Base-by-base conservation (phyloP, 2,329 filamentous ascomycete genomes). In the Aureobasidium sp. region DNA sequence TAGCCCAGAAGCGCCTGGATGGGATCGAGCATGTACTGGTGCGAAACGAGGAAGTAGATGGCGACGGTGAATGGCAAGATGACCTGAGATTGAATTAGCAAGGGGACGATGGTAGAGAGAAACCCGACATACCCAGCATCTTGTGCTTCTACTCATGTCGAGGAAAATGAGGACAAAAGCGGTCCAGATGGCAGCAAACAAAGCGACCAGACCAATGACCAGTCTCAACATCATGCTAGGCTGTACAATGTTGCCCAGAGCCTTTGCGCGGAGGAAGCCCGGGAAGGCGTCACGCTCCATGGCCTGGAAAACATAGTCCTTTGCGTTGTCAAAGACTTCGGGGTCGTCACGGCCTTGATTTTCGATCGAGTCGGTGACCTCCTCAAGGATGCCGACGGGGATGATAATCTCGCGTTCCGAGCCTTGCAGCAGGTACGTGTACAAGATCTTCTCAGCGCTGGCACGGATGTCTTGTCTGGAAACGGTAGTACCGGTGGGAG, bases 201-300 rank as follows among this genome's bases (percentile, higher is more conserved):
- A 87, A 66, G 88, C 84, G 52, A 94, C 80, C 58, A 99, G 82
- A 39, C 93, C 94, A 67, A 96, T 74, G 49, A 96, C 91, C 57
- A 97, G 79, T 60, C 94, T 84, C 68, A 95, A 82, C 71, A 97
- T 85, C 67, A 96, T 87, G 51, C 91, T 96, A 17, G 93, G 86
- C 3, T 93, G 94, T 31, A 99, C 93, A 15, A 99, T 82, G 71
- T 99, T 99, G 64, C 95, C 95, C 27, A 99, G 81, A 2, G 94
- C 94, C 78, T 97, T 97, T 77, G 91, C 90, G 71, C 93, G 85
- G 63, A 99, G 81, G 76, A 99, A 99, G 0, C 93, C 93, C 0
- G 95, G 94, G 73, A 96, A 99, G n/a, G 95, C 94, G 77, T 99
- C 94, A 62, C 95, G 86, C 77, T 99, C 95, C 94, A 99, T 99